Evolutionary conservation across 495 filamentous ascomycete species (phyloP), one percentile per base, ranked within the genome.

Genomic region (Alectoria sarmentosa): DNA sequence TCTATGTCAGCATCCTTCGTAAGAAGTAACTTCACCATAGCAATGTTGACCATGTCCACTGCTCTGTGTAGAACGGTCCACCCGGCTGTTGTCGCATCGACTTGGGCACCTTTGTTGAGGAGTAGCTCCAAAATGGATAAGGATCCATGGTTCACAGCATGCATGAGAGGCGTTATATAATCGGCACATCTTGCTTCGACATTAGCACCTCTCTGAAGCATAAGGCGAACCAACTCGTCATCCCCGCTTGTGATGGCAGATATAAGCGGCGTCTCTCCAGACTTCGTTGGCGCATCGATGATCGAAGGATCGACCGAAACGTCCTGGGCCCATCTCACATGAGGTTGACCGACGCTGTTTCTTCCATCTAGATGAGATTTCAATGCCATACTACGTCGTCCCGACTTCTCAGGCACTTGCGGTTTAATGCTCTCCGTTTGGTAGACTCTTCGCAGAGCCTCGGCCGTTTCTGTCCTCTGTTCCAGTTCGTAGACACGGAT

Each of bases 21-120:
- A 13, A 71, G 60, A 4, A 71, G 59, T 5, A 63, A 34, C 14
- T 41, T 54, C 32, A 70, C 63, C 36, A 70, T 67, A 1, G 58
- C 34, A 26, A 63, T 19, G 32, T 71, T 62, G 21, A 60, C 60
- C 34, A 58, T 21, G 17, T 70, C 68, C 17, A 63, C 46, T 26
- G 69, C 69, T 68, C 62, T 63, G 34, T 70, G 65, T 15, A 71
- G 38, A 4, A 60, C 41, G 14, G 69, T 69, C 69, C 69, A 71
- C 17, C 63, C 65, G 11, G 64, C 49, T 8, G 61, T 67, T 36
- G 60, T 39, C 19, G 61, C 21, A 37, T 71, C 69, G 6, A 67
- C 66, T 38, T 67, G 23, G 2, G 73, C 73, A n/a, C 67, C 67
- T 9, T 49, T n/a, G 6, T 11, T 42, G 8, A 75, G 48, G 8